Percentiles rank a stretch among this genome's conserved stretches.
Evolutionary conservation across 2,329 filamentous ascomycete genomes (phyloP).

Genomic region (Triangularia setosa): DNA sequence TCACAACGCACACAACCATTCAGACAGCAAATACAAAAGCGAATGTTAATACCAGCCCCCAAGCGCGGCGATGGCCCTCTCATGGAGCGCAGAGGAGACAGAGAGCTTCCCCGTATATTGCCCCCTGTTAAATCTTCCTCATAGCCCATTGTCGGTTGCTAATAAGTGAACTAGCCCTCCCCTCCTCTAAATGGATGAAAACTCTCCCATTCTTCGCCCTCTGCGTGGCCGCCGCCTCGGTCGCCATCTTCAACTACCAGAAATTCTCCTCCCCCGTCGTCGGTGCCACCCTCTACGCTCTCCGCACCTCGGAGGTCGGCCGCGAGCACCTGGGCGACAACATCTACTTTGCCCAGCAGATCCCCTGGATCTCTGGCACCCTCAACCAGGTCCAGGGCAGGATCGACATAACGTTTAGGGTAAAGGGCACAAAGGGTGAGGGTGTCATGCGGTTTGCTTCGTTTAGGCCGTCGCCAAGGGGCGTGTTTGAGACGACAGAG

Average conservation of each 20-base stretch:
- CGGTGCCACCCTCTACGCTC: conserved; percentile 83
- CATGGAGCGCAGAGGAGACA: conserved; percentile 61
- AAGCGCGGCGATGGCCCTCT: conserved; percentile 58
- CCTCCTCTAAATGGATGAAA: conserved; percentile 57
- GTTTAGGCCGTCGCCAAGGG: conserved; percentile 57
- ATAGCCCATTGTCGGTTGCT: neutral
- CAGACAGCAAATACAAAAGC: conserved; percentile 31
- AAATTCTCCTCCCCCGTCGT: conserved; percentile 85
- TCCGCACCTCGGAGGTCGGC: conserved; percentile 74
- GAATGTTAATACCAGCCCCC: conserved; percentile 53
- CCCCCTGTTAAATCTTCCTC: neutral
- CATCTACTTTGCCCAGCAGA: conserved; percentile 73
- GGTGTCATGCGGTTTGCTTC: conserved; percentile 80
- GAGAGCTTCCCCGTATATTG: conserved; percentile 59
- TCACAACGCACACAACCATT: neutral
- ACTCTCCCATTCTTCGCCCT: conserved; percentile 78
- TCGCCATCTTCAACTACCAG: conserved; percentile 99
- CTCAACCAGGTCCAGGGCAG: conserved; percentile 91
- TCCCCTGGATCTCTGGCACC: conserved; percentile 80
- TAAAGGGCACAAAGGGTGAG: conserved; percentile 69
- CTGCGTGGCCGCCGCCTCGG: conserved; percentile 64
- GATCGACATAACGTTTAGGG: conserved; percentile 83
- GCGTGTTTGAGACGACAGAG: conserved; percentile 78
- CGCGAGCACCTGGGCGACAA: conserved; percentile 80
- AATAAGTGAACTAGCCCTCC: neutral